These are phyloP conservation scores for Paecilomyces dactylethromorphus DNA, from an alignment of 2,329 filamentous ascomycete genomes.

Conservation along the genomic window DNA sequence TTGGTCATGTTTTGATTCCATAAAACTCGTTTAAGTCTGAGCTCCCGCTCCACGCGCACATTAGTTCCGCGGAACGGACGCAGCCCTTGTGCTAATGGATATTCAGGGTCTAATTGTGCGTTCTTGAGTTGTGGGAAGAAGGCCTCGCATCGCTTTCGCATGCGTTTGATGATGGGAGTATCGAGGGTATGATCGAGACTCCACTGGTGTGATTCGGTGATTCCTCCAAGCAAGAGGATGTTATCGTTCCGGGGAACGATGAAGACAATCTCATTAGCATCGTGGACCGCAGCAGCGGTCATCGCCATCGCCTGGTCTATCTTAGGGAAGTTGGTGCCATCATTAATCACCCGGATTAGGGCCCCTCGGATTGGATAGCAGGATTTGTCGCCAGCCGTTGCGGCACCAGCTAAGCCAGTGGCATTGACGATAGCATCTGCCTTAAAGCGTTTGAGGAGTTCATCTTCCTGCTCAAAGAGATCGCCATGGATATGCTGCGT, in stretches of 20 bases:
- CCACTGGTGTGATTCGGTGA: constrained; percentile 31
- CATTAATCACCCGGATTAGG: constrained; percentile 41
- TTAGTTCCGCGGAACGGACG: constrained; percentile 36
- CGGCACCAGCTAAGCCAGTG: constrained; percentile 38
- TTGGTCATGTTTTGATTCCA: too few species aligned
- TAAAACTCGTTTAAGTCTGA: too few species aligned
- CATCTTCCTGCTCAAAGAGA: constrained; percentile 31
- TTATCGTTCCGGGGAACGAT: constrained; percentile 41
- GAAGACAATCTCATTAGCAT: constrained; percentile 36
- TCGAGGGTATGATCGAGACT: constrained; percentile 34
- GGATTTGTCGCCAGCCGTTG: constrained; percentile 32
- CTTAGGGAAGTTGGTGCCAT: constrained; percentile 37
- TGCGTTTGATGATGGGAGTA: constrained; percentile 33
- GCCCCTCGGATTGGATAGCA: constrained; percentile 41
- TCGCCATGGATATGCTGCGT: constrained; percentile 32
- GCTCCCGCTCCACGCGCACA: constrained; percentile 40
- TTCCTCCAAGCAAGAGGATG: constrained; percentile 37
- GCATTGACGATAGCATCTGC: constrained; percentile 42
- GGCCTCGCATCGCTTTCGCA: constrained; percentile 38
- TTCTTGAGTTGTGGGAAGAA: constrained; percentile 37
- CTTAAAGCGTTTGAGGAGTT: constrained; percentile 24
- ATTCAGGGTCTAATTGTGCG: constrained; percentile 33
- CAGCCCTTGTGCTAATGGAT: constrained; percentile 39
- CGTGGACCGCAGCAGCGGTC: constrained; percentile 26
- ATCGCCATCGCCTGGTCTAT: too few species aligned